Evolutionary conservation across 306 rosid species (phyloP).

Genomic region (Prunus campanulata): DNA sequence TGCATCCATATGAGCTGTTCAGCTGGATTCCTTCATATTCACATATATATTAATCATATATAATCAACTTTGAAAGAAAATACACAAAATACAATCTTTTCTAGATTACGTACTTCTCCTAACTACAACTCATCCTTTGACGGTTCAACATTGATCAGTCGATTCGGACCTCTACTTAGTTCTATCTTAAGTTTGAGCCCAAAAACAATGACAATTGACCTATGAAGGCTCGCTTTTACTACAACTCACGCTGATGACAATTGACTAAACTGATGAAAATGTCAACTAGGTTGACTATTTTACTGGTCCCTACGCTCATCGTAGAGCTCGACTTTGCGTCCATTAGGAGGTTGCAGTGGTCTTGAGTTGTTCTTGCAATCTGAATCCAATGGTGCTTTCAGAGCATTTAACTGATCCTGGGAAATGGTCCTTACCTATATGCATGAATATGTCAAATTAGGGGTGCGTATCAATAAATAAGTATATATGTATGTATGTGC

Average conservation of each 20-base stretch:
- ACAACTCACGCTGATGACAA: background rate
- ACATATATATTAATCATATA: background rate
- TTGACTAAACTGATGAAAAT: background rate
- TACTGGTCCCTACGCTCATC: constrained; percentile 8
- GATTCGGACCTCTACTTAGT: background rate
- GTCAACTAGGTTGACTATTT: background rate
- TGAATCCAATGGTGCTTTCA: constrained; percentile 52
- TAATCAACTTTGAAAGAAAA: background rate
- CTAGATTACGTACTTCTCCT: background rate
- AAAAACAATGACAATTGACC: background rate
- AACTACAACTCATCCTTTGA: background rate
- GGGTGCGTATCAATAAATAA: background rate
- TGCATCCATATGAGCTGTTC: background rate
- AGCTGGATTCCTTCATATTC: background rate
- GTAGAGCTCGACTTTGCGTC: constrained; percentile 47
- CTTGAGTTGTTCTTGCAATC: constrained; percentile 57
- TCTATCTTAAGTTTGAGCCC: too few species aligned
- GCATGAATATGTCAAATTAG: background rate
- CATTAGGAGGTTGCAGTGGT: constrained; percentile 67
- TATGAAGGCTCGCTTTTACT: background rate
- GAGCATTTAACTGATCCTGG: constrained; percentile 44
- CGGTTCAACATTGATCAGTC: background rate
- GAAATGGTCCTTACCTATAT: constrained; percentile 65
- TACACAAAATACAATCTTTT: background rate
- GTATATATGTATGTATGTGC: background rate